Percentiles rank a stretch among this genome's conserved stretches.
phyloP scores from a whole-genome alignment of 495 filamentous ascomycete species.

The Massariosphaeria phaeospora region DNA sequence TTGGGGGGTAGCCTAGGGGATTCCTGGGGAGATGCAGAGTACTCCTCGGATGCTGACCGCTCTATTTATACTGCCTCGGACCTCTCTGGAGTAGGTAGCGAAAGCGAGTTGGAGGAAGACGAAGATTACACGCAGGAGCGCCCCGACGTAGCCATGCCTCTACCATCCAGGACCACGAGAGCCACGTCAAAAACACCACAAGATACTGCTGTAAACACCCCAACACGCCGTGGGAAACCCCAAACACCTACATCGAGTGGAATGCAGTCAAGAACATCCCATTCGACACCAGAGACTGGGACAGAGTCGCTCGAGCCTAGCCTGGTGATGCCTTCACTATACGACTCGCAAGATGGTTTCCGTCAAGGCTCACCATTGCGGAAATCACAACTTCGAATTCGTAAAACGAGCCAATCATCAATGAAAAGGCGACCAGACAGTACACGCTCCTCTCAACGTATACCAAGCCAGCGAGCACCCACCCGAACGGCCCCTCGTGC shows the following conservation, averaged over 20 bases:
- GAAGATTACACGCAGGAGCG: not conserved
- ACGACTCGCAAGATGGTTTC: slow-evolving; percentile 25
- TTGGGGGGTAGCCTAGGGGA: slow-evolving; percentile 31
- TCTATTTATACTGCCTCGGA: slow-evolving; percentile 24
- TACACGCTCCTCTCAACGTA: slow-evolving; percentile 8
- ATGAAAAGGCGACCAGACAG: not conserved
- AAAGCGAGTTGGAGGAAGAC: slow-evolving; percentile 14
- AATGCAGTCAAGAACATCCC: slow-evolving; percentile 18
- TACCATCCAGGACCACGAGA: not conserved
- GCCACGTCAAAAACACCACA: slow-evolving; percentile 11
- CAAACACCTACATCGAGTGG: slow-evolving; percentile 28
- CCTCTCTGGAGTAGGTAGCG: slow-evolving; percentile 4
- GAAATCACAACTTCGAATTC: slow-evolving; percentile 11
- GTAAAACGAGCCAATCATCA: not conserved
- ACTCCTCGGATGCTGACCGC: slow-evolving; percentile 20
- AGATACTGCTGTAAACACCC: slow-evolving; percentile 13
- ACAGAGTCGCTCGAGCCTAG: slow-evolving; percentile 43
- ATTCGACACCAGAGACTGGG: slow-evolving; percentile 23
- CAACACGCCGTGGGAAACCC: not conserved
- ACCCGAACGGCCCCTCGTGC: not conserved
- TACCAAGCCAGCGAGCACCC: not conserved
- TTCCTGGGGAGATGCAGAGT: slow-evolving; percentile 39
- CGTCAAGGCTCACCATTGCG: slow-evolving; percentile 28
- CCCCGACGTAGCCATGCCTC: slow-evolving; percentile 14
- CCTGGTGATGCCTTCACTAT: slow-evolving; percentile 48